These are phyloP conservation scores for Sorghum bicolor DNA, from an alignment of 176 grass and related monocot genomes.

Conservation along the genomic window Sorghum_bicolor_NCBIv3 NC_012877.2:56538501-56539000, in stretches of 20 bases:
- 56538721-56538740: conserved; percentile 16
- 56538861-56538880: background rate
- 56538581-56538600: background rate
- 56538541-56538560: conserved; percentile 43
- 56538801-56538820: background rate
- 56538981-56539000: background rate
- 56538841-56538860: background rate
- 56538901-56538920: background rate
- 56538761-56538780: conserved; percentile 12
- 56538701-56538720: background rate
- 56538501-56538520: conserved; percentile 32
- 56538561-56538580: conserved; percentile 39
- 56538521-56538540: conserved; percentile 43
- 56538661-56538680: background rate
- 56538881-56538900: background rate
- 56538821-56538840: background rate
- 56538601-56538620: background rate
- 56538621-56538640: background rate
- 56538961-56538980: background rate
- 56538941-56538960: background rate
- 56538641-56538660: background rate
- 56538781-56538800: background rate
- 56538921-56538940: background rate
- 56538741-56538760: conserved; percentile 9
- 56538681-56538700: background rate